Base-by-base conservation (phyloP, 805 yeast genomes). In the Yarrowia porcina region DNA sequence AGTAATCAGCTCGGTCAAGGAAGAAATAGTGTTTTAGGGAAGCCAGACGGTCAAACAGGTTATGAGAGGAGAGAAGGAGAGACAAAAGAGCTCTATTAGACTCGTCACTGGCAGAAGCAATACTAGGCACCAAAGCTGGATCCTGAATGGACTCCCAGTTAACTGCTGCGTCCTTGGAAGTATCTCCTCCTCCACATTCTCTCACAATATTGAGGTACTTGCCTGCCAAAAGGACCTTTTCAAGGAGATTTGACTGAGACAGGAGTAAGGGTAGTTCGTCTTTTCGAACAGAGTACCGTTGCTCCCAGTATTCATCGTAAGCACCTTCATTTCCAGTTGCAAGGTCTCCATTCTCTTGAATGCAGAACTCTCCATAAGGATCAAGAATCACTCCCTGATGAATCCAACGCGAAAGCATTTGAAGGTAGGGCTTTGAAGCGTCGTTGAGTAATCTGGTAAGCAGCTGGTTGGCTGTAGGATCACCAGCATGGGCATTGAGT, bases 321-420 rank as follows among this genome's bases (percentile, higher is more conserved):
- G 66, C 60, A 47, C 73, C 69, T n/a, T 69, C 56, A 41, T 65
- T 64, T 23, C 69, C 69, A 6, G 70, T 47, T 7, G 67, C 68
- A 4, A 67, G 65, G 15, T 70, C 65, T 32, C 65, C 67, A 63
- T 64, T 69, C 64, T 74, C 76, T 28, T 82, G 79, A n/a, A 94
- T 83, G 70, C 91, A 75, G 71, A 94, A 94, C 72, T 93, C 99
- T 39, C 86, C 84, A 70, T 83, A 84, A 0, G 89, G 90, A 68
- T 94, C 99, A 66, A 83, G 80, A 10, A 94, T 77, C 6, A 77
- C 76, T 0, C 99, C 99, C 54, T 79, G 75, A 4, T 80, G 79
- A 17, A 93, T 77, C 99, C 99, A 94, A n/a, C 76, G 71, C 67
- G 88, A 85, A 10, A 94, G 76, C 84, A 88, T 87, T 1, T 67